Conservation (phyloP, 306 rosid genomes). For the Lathyrus tuberosus region DNA sequence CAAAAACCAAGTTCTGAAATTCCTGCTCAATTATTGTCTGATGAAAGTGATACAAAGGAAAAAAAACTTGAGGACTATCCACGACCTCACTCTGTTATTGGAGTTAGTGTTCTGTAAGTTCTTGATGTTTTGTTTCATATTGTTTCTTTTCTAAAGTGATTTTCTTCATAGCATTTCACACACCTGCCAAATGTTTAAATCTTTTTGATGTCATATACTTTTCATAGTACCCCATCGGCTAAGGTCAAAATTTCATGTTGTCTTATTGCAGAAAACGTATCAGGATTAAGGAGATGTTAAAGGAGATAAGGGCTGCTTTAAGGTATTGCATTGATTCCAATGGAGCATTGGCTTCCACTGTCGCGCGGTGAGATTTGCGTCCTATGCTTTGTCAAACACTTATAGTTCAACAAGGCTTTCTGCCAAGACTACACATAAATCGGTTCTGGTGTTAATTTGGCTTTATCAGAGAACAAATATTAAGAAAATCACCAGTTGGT, state of each 20-base stretch:
- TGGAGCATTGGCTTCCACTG: conserved; percentile 37
- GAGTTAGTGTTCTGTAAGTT: conserved; percentile 94
- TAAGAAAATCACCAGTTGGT: conserved; percentile 11
- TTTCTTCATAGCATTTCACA: conserved; percentile 23
- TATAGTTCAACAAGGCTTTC: conserved; percentile 9
- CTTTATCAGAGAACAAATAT: conserved; percentile 18
- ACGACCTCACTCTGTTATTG: conserved; percentile 75
- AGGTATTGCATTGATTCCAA: conserved; percentile 61
- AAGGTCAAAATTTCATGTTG: conserved; percentile 25
- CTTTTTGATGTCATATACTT: conserved; percentile 21
- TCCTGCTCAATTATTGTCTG: conserved; percentile 37
- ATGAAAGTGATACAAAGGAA: conserved; percentile 56
- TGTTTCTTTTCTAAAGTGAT: conserved; percentile 2
- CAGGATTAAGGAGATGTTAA: conserved; percentile 63
- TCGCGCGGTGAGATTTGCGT: conserved; percentile 30
- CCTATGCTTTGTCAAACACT: conserved; percentile 28
- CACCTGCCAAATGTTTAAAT: neutral
- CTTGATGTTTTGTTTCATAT: conserved; percentile 13
- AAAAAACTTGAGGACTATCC: conserved; percentile 79
- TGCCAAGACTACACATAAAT: neutral
- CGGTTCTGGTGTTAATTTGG: conserved; percentile 22
- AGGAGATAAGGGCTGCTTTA: conserved; percentile 78
- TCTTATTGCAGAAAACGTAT: conserved; percentile 75
- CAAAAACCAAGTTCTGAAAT: conserved; percentile 43
- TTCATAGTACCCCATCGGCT: neutral